Conservation (phyloP, 768 basidiomycete genomes). For the Mycena floridula region DNA sequence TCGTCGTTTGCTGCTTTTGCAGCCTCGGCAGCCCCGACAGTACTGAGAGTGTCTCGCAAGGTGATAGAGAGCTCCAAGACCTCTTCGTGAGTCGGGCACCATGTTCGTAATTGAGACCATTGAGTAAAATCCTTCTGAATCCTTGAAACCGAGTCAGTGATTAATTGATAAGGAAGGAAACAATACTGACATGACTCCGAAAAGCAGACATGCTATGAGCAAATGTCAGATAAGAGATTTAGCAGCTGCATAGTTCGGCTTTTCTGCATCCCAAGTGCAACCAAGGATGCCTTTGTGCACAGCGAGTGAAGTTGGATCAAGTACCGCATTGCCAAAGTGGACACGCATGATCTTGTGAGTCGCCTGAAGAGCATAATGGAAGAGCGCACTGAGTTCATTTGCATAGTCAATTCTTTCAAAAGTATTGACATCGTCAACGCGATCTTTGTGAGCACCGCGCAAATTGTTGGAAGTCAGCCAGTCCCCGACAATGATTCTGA, state of each 20-base stretch:
- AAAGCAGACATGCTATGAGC: conserved; percentile 20
- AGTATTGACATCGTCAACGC: conserved; percentile 14
- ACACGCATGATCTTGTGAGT: conserved; percentile 16
- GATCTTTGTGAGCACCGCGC: conserved; percentile 14
- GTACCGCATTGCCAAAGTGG: conserved; percentile 16
- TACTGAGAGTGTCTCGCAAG: conserved; percentile 5
- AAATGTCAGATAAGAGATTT: conserved; percentile 23
- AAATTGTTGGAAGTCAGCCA: conserved; percentile 22
- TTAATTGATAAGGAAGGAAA: background rate
- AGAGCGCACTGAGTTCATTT: conserved; percentile 17
- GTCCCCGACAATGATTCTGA: conserved; percentile 20
- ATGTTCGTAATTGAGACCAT: conserved; percentile 8
- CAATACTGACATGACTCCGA: conserved; percentile 16
- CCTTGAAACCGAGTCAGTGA: conserved; percentile 3
- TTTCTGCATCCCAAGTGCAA: conserved; percentile 20
- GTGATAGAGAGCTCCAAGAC: conserved; percentile 1
- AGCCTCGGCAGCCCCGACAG: conserved; percentile 3
- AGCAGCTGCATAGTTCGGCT: conserved; percentile 21
- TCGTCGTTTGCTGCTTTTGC: conserved; percentile 11
- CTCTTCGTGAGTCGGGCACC: conserved; percentile 7
- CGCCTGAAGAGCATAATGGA: conserved; percentile 20
- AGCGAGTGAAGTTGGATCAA: conserved; percentile 18
- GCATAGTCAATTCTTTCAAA: conserved; percentile 18
- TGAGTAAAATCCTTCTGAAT: conserved; percentile 6
- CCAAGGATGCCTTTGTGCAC: conserved; percentile 19